Evolutionary conservation across 2,329 filamentous ascomycete species (phyloP).

Genomic region (Fusarium pseudoanthophilum): DNA sequence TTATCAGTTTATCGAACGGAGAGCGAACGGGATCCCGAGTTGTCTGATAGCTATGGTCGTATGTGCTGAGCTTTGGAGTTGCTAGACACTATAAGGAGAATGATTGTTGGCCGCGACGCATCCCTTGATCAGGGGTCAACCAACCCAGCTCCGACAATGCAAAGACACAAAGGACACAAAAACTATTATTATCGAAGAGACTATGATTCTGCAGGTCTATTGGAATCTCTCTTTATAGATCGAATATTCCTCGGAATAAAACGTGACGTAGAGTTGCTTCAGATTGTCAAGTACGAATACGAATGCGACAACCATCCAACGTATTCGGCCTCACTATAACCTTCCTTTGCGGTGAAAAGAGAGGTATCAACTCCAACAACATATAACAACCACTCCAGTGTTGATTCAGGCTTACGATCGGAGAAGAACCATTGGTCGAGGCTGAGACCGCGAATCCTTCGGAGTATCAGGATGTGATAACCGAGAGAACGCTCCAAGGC

Average conservation of each 20-base stretch:
- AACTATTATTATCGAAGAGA: rapidly evolving
- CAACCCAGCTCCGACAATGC: background rate
- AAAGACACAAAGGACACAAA: background rate
- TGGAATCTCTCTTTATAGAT: too few relatives aligned
- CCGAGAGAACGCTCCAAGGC: background rate
- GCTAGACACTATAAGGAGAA: background rate
- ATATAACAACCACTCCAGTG: background rate
- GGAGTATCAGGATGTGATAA: background rate
- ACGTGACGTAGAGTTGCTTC: background rate
- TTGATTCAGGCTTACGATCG: background rate
- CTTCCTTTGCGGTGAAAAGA: background rate
- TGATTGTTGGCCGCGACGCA: too few relatives aligned
- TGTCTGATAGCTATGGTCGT: conserved; percentile 32
- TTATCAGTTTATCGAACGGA: conserved; percentile 33
- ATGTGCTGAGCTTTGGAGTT: background rate
- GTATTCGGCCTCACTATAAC: conserved; percentile 10
- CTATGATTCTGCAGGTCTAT: rapidly evolving
- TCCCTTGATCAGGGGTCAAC: background rate
- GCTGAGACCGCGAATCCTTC: background rate
- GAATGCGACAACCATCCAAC: conserved; percentile 8
- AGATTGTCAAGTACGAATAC: conserved; percentile 18
- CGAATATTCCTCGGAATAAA: background rate
- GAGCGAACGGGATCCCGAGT: conserved; percentile 34
- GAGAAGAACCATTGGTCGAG: background rate
- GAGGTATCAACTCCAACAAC: background rate